Base-by-base conservation (phyloP, 202 grass and related monocot genomes). In the Musa balbisiana region DNA sequence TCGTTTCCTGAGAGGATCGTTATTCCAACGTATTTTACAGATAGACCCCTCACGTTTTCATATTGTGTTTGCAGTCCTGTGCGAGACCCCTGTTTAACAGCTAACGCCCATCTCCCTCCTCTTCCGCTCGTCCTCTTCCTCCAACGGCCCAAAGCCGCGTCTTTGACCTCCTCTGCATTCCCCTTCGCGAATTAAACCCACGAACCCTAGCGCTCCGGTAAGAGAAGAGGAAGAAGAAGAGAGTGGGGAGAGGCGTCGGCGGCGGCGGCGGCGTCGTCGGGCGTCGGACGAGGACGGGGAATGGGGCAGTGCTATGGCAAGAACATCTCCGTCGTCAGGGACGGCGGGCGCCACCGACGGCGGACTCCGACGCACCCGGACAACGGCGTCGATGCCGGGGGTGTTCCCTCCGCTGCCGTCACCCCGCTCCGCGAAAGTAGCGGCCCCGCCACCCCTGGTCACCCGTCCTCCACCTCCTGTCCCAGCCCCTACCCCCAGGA, bases 241-340 rank as follows among this genome's bases (percentile, higher is more conserved):
- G 51, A 24, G 25, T 29, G 56, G 1, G 70, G 53, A 33, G 19
- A 69, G 2, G 75, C 22, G 49, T 79, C 54, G 65, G 82, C 71
- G 74, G 76, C 33, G 33, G 33, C 33, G 33, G 33, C 29, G 3
- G 33, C 33, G 33, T 43, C 33, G 62, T 43, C 33, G 33, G 4
- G 90, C 84, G 79, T 75, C 92, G 87, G 84, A 97, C 88, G 84
- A 73, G 82, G 69, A 83, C 88, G 87, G 74, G 88, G 62, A 87
- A 98, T 80, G 78, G 78, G 78, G 12, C 78, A 73, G 69, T 80
- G 78, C 78, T 59, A 80, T 49, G 78, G 55, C 49, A 80, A 52
- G 69, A 73, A 59, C 19, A 60, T 63, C 69, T 5, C 78, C 67
- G 56, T 72, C 67, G 49, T 17, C 25, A 2, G 4, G 21, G 14